These are phyloP conservation scores for Trichosanthes cucumerina DNA, from an alignment of 306 rosid genomes.

Conservation along the genomic window DNA sequence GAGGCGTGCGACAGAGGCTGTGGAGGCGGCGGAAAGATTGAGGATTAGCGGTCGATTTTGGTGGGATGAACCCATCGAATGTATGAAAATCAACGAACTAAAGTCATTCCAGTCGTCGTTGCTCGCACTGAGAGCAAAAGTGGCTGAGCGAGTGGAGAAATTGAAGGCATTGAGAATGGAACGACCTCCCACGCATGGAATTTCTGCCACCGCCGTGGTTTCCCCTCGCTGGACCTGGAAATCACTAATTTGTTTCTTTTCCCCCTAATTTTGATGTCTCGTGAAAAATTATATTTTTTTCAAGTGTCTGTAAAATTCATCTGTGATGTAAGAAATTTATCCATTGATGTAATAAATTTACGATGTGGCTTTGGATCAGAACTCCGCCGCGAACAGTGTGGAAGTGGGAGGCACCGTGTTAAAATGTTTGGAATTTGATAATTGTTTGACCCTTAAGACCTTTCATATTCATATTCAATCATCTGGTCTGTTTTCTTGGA, in stretches of 20 bases:
- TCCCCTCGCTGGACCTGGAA: too few species aligned
- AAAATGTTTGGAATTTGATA: not conserved
- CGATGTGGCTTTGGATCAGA: constrained; percentile 88
- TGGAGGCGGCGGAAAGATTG: not conserved
- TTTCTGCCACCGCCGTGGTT: not conserved
- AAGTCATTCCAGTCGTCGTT: not conserved
- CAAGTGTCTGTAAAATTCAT: too few species aligned
- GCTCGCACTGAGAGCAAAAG: not conserved
- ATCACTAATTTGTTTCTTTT: too few species aligned
- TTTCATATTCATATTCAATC: constrained; percentile 7
- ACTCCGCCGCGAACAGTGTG: constrained; percentile 87
- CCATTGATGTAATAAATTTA: constrained; percentile 9
- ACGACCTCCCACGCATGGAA: not conserved
- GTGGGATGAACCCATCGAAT: not conserved
- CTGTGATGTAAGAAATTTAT: too few species aligned
- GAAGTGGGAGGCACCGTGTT: constrained; percentile 69
- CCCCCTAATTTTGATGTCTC: too few species aligned
- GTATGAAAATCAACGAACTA: not conserved
- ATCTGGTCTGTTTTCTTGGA: not conserved
- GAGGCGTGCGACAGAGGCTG: not conserved
- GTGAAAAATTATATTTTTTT: too few species aligned
- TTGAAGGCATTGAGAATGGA: not conserved
- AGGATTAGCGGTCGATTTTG: not conserved
- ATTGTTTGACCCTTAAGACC: not conserved
- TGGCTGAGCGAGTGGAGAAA: not conserved